Base-by-base conservation (phyloP, 2,329 filamentous ascomycete species). In the Chaetomiaceae sp. region DNA sequence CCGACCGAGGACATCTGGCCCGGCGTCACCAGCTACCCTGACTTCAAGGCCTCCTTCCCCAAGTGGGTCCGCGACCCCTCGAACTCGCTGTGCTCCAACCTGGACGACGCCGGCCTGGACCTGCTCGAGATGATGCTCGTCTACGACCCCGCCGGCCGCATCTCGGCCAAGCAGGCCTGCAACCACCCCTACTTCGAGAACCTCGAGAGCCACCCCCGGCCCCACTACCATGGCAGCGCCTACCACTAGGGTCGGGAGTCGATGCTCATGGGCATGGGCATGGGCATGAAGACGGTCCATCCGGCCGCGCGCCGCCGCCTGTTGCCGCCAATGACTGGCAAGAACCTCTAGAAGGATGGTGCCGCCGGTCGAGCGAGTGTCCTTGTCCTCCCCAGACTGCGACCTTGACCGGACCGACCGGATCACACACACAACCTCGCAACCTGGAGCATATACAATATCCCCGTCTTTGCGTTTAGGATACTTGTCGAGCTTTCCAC, bases 21-120 rank as follows among this genome's bases (percentile, higher is more conserved):
- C 45, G 89, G 89, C 51, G 88, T 95, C 49, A 91, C 87, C 14
- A 87, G 85, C 9, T 92, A 92, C 72, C 89, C 89, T 31, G 89
- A 95, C 69, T 95, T 88, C 78, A 95, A 95, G 71, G 67, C 85
- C 16, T 89, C 86, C 5, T 95, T 95, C 71, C 89, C 89, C 55
- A 92, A 91, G 71, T 95, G 89, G 89, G 75, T 76, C 58, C 83
- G 86, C 53, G 85, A 88, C 63, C 73, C 78, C 50, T 75, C 77
- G 17, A 72, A 74, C 48, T 74, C 79, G 38, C 73, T 91, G 23
- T 86, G 89, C 60, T 77, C 79, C 20, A 83, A 77, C 40, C 77
- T 95, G 23, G 87, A 92, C 61, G 81, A 86, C 3, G 67, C 75
- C 13, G 85, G 85, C 27, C 73, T 86, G n/a, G 82, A 87, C 54